phyloP scores from a whole-genome alignment of 139 green algal species.

The Chlamydomonas sp. region DNA sequence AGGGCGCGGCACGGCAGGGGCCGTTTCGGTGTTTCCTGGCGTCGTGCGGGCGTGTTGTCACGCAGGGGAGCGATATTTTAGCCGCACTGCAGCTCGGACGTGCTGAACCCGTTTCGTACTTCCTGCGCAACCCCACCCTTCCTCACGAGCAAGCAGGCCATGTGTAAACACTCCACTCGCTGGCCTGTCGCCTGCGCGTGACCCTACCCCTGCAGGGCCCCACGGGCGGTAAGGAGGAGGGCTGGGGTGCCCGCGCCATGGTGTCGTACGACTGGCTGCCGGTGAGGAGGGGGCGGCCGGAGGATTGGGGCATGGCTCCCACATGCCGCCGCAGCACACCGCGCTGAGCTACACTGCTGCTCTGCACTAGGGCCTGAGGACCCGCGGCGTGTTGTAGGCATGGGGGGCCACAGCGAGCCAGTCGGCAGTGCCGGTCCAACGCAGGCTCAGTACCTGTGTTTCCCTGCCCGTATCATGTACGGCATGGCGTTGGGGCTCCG shows the following conservation, averaged over 20 bases:
- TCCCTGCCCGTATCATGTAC: no score
- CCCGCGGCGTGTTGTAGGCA: no score
- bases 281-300: constrained; percentile 24
- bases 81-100: background rate
- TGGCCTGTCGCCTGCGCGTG: background rate
- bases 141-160: background rate
- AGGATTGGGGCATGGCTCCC: no score
- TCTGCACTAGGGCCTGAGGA: no score
- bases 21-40: background rate
- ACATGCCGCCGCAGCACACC: no score
- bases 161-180: background rate
- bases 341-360: no score
- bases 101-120: background rate
- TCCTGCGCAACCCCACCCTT: no score
- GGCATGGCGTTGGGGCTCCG: no score
- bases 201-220: constrained; percentile 28
- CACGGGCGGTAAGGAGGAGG: constrained; percentile 58
- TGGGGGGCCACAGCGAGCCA: no score
- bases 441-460: no score
- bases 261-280: constrained; percentile 58
- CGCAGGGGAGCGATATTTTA: background rate
- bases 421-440: no score
- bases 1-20: no score
- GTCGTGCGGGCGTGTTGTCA: background rate
- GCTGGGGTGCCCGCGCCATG: constrained; percentile 63